Conservation (phyloP, 2,329 filamentous ascomycete species). For the Hypoxylon sp. region DNA sequence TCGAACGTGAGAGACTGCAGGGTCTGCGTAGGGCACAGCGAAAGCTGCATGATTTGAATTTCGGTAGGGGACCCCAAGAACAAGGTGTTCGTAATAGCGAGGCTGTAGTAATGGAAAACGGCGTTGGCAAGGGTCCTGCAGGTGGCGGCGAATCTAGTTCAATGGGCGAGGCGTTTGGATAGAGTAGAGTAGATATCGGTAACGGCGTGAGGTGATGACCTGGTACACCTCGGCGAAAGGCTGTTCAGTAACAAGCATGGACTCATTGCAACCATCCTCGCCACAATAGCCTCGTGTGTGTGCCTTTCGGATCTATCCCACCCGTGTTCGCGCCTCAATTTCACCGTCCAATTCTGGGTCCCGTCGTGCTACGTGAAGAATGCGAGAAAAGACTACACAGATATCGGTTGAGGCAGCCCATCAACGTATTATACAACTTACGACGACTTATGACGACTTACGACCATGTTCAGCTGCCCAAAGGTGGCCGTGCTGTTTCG, state of each 20-base stretch:
- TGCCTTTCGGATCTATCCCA: slow-evolving; percentile 9
- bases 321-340: slow-evolving; percentile 18
- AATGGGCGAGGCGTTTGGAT: slow-evolving; percentile 40
- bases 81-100: slow-evolving; percentile 9
- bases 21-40: slow-evolving; percentile 84
- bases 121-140: slow-evolving; percentile 25
- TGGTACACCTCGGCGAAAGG: slow-evolving; percentile 11
- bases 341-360: slow-evolving; percentile 2
- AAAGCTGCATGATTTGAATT: slow-evolving; percentile 60
- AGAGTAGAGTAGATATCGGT: slow-evolving; percentile 38
- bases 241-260: slow-evolving; percentile 27
- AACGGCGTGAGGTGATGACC: slow-evolving; percentile 24
- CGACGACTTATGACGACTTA: slow-evolving; percentile 26
- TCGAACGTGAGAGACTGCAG: slow-evolving; percentile 82
- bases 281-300: slow-evolving; percentile 12
- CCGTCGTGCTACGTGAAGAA: slow-evolving; percentile 1
- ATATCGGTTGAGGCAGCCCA: slow-evolving; percentile 38
- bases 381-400: slow-evolving; percentile 6
- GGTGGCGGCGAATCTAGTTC: slow-evolving; percentile 45
- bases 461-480: slow-evolving; percentile 18
- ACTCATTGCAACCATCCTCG: slow-evolving; percentile 21
- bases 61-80: slow-evolving; percentile 32
- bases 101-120: slow-evolving; percentile 29
- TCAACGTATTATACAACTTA: slow-evolving; percentile 31
- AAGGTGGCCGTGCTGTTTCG: slow-evolving; percentile 38